Conservation (phyloP, 129 eudicot species). For the Heracleum sosnowskyi region DNA sequence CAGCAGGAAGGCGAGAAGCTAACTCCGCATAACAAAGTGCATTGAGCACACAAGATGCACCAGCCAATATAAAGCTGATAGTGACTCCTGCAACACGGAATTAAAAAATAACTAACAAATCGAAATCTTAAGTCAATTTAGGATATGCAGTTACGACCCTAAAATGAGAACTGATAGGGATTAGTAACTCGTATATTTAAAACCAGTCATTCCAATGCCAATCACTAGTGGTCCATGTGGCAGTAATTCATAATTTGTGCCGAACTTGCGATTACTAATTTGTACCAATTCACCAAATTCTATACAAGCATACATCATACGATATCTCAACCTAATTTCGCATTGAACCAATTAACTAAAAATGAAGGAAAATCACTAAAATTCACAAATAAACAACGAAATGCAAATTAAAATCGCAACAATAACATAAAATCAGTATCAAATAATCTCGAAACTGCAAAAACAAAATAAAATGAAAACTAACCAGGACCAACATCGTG, state of each 20-base stretch:
- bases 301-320: too few species aligned
- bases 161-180: neutral
- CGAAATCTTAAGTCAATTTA: neutral
- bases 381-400: too few species aligned
- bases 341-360: too few species aligned
- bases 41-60: conserved; percentile 88
- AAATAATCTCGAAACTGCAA: neutral
- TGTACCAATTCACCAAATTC: too few species aligned
- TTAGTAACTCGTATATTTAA: too few species aligned
- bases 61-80: conserved; percentile 86
- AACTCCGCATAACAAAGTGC: conserved; percentile 97
- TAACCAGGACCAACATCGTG: conserved; percentile 91
- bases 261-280: too few species aligned
- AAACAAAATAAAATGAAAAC: neutral
- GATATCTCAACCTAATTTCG: too few species aligned
- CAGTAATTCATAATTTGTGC: too few species aligned
- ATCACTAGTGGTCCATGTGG: too few species aligned
- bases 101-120: neutral
- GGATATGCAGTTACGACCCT: neutral
- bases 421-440: too few species aligned
- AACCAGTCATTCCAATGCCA: too few species aligned
- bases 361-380: too few species aligned
- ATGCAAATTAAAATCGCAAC: neutral
- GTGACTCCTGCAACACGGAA: conserved; percentile 60
- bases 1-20: conserved; percentile 96